These are phyloP conservation scores for Scheffersomyces segobiensis DNA, from an alignment of 1,139 yeast genomes.

Conservation along the genomic window DNA sequence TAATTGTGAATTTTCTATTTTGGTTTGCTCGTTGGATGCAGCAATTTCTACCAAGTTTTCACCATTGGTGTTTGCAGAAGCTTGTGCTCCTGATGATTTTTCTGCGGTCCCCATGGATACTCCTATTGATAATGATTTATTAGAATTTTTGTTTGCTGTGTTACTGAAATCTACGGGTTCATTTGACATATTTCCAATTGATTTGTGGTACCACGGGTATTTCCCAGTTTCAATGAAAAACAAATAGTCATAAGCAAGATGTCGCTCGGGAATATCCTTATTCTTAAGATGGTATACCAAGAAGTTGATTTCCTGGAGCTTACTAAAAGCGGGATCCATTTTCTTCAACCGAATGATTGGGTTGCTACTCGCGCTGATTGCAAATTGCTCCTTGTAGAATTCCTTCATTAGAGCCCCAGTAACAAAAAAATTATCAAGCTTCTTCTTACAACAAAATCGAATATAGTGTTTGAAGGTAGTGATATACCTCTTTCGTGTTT, in stretches of 20 bases:
- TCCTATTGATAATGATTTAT: not conserved
- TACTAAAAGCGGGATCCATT: slow-evolving; percentile 20
- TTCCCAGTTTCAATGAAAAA: slow-evolving; percentile 13
- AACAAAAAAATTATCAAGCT: slow-evolving; percentile 14
- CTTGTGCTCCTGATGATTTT: not conserved
- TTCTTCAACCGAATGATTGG: slow-evolving; percentile 18
- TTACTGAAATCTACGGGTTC: not conserved
- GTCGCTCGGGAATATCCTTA: slow-evolving; percentile 18
- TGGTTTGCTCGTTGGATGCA: not conserved
- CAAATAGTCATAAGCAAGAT: slow-evolving; percentile 15
- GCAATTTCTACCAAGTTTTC: not conserved
- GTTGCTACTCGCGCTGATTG: slow-evolving; percentile 13
- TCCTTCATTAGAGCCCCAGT: slow-evolving; percentile 19
- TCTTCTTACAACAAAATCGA: slow-evolving; percentile 15
- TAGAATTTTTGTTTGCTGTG: not conserved
- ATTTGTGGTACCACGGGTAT: slow-evolving; percentile 1
- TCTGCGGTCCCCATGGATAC: not conserved
- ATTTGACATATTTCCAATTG: not conserved
- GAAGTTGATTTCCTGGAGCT: slow-evolving; percentile 18
- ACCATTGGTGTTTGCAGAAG: not conserved
- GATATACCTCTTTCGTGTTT: slow-evolving; percentile 17
- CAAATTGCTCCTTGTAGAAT: slow-evolving; percentile 16
- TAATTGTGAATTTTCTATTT: not conserved
- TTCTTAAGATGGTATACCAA: slow-evolving; percentile 14
- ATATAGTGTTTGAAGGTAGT: slow-evolving; percentile 19